These are phyloP conservation scores for Fusarium verticillioides DNA, from an alignment of 2,329 filamentous ascomycete species.

Conservation along the genomic window DNA sequence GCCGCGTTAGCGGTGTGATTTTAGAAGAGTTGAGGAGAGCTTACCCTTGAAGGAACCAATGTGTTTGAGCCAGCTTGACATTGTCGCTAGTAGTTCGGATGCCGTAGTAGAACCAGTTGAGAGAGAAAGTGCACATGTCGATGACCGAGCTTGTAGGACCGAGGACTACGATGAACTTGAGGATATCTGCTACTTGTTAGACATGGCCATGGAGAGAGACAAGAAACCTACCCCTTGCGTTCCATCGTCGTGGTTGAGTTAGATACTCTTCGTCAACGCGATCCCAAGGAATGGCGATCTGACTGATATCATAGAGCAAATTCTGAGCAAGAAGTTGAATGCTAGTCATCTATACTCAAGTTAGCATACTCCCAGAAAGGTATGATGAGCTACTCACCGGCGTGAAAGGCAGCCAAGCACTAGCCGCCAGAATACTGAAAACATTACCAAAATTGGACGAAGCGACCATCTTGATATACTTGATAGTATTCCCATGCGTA, in stretches of 20 bases:
- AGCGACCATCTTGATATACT: slow-evolving; percentile 8
- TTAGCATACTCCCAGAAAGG: neutral
- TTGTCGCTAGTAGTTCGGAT: neutral
- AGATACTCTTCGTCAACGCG: neutral
- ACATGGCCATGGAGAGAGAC: fast-evolving
- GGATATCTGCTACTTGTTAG: neutral
- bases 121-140: neutral
- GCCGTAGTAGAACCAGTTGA: neutral
- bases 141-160: neutral
- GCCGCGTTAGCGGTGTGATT: fast-evolving
- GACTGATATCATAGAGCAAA: neutral
- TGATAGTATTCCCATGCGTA: neutral
- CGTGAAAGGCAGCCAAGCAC: neutral
- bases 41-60: neutral
- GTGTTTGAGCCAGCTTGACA: neutral
- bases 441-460: slow-evolving; percentile 7
- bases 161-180: neutral
- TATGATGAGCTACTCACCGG: neutral
- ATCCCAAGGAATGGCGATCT: slow-evolving; percentile 9
- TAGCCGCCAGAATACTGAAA: neutral
- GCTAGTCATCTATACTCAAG: neutral
- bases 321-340: neutral
- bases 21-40: fast-evolving
- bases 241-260: neutral
- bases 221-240: neutral